These are phyloP conservation scores for Clausena lansium DNA, from an alignment of 345 rosid genomes.

Conservation along the genomic window DNA sequence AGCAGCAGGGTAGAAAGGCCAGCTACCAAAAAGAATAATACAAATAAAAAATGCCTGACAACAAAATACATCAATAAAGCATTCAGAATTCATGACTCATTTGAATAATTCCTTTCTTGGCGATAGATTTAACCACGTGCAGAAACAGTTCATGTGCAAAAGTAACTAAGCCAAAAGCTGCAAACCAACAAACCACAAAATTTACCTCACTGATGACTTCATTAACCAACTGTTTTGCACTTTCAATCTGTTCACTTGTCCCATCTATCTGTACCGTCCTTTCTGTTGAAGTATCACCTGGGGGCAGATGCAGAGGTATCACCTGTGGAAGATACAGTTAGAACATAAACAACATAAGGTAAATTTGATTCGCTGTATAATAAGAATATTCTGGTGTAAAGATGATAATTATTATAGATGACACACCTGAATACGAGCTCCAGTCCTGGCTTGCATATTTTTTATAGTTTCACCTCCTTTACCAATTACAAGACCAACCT, in stretches of 20 bases:
- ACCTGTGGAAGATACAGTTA: constrained; percentile 46
- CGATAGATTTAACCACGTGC: background rate
- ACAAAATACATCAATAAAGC: background rate
- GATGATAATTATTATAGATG: background rate
- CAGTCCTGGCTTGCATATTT: constrained; percentile 88
- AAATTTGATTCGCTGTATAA: background rate
- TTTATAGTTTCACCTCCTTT: constrained; percentile 99
- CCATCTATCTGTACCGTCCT: constrained; percentile 92
- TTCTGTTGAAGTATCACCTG: constrained; percentile 81
- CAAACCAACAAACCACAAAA: constrained; percentile 27
- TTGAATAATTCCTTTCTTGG: background rate
- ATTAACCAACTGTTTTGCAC: constrained; percentile 82
- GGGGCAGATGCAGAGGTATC: constrained; percentile 94
- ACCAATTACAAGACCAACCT: constrained; percentile 99
- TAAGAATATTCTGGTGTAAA: background rate
- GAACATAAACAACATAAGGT: background rate
- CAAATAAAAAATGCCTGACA: background rate
- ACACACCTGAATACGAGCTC: constrained; percentile 97
- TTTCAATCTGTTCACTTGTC: constrained; percentile 80
- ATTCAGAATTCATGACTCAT: background rate
- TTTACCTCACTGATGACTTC: constrained; percentile 99
- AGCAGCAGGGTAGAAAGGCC: background rate
- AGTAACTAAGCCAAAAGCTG: constrained; percentile 19
- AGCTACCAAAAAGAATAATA: background rate
- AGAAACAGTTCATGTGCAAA: background rate